Percentiles rank a stretch among this genome's conserved stretches.
These are phyloP conservation scores for Ochetophila trinervis DNA, from an alignment of 306 rosid genomes.

Conservation along the genomic window DNA sequence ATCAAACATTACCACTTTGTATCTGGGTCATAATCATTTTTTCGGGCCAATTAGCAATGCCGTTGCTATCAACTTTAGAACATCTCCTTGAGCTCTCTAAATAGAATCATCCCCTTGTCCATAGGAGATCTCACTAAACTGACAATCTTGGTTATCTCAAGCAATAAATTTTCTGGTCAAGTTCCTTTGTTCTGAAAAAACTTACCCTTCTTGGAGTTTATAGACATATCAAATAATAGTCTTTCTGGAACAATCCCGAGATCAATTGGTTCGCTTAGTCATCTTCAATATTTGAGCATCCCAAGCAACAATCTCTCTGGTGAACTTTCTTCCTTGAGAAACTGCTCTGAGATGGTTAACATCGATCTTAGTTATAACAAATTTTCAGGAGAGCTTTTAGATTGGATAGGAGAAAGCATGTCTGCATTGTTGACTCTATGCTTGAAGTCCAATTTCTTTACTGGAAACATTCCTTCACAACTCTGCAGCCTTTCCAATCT, in stretches of 20 bases:
- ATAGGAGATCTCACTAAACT: not conserved
- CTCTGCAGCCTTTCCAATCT: not conserved
- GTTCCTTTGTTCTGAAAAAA: slow-evolving; percentile 19
- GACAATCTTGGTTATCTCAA: slow-evolving; percentile 4
- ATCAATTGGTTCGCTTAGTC: not conserved
- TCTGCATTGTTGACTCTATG: no score
- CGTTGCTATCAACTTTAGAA: not conserved
- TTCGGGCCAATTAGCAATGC: slow-evolving; percentile 22
- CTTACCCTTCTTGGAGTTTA: not conserved
- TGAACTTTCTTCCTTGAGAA: slow-evolving; percentile 13
- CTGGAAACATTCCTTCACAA: not conserved
- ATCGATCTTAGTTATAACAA: slow-evolving; percentile 27
- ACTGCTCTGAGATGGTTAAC: not conserved
- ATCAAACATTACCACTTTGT: slow-evolving; percentile 3
- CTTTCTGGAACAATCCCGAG: slow-evolving; percentile 21
- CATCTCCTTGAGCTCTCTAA: slow-evolving; percentile 15
- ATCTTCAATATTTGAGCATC: not conserved
- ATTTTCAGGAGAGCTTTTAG: not conserved
- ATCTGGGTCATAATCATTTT: not conserved
- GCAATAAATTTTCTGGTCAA: slow-evolving; percentile 21
- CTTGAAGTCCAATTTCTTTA: not conserved
- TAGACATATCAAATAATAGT: slow-evolving; percentile 9
- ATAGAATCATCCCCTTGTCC: slow-evolving; percentile 7
- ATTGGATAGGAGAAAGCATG: not conserved
- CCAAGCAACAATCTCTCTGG: slow-evolving; percentile 16